Evolutionary conservation across 495 filamentous ascomycete genomes (phyloP), one percentile per base, ranked within the genome.

Genomic region (Aspergillus incahuasiensis): DNA sequence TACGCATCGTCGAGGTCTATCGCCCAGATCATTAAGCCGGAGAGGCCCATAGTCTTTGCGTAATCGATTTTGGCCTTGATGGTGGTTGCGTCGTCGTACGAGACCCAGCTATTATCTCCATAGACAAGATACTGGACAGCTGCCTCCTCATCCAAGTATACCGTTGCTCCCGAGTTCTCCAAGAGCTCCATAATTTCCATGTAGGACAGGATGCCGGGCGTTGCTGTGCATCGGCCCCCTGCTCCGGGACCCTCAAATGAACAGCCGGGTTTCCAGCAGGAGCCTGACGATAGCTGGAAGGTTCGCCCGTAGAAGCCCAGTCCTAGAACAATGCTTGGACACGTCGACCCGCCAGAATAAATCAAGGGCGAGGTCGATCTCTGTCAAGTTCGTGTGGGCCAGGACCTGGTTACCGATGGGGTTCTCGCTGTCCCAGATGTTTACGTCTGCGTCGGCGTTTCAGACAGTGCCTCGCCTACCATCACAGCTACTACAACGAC

Each of bases 1-100:
- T 19, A 44, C 19, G 8, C 20, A 18, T 45, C 21, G 12, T 66
- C 61, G 15, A 62, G 54, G 42, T 72, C 65, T 25, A 68, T 58
- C 11, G 69, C 64, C 69, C 64, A 70, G 24, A 67, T 63, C 58
- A 72, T 63, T 4, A 59, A 16, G 9, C 68, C 68, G 5, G 16
- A 7, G 5, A 49, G 30, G 4, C 46, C 28, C 3, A 35, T 5
- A 6, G 6, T 21, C 5, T 49, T 49, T 1, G 46, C 30, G 18
- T 21, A 49, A 11, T 49, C 16, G 6, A 49, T 35, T 30, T 49
- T 45, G 1, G 21, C 21, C 8, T 18, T 18, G 11, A 45, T 25
- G 20, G 21, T 45, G 1, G 21, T 28, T n/a, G 43, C 43, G 16
- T 45, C 21, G 7, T 25, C 21, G 21, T 45, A 45, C 11, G 21